Percentiles rank a stretch among this genome's conserved stretches.
Evolutionary conservation across 306 rosid species (phyloP).

Genomic region (Alnus glutinosa): DNA sequence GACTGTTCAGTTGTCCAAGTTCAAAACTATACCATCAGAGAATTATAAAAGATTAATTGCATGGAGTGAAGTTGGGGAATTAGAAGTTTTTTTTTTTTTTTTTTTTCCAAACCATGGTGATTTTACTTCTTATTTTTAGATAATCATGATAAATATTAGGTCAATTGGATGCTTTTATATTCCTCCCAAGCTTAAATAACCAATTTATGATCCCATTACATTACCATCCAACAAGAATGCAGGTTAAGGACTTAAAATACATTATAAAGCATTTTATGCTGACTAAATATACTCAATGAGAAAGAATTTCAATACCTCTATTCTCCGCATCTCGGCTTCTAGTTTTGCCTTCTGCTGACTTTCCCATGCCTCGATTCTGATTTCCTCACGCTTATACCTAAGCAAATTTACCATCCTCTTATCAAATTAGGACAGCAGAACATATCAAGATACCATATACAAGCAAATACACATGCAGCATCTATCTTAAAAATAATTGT

Average conservation of each 20-base stretch:
- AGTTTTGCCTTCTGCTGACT: constrained; percentile 78
- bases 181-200: neutral
- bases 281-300: neutral
- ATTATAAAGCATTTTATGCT: constrained; percentile 11
- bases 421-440: constrained; percentile 19
- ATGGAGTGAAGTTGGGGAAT: neutral
- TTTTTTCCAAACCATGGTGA: too few relatives aligned
- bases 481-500: neutral
- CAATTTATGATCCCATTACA: neutral
- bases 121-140: too few relatives aligned
- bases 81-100: neutral
- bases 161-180: neutral
- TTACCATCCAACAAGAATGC: constrained; percentile 9
- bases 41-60: neutral
- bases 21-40: neutral
- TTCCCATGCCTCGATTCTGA: constrained; percentile 96
- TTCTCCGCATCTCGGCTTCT: constrained; percentile 83
- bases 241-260: constrained; percentile 3
- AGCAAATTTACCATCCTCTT: constrained; percentile 20
- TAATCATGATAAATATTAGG: neutral
- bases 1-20: neutral
- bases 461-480: neutral
- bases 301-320: constrained; percentile 56
- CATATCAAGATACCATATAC: neutral
- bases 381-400: constrained; percentile 89